Conservation (phyloP, 352 stramenopile species). For the Globisporangium echinulatum region DNA sequence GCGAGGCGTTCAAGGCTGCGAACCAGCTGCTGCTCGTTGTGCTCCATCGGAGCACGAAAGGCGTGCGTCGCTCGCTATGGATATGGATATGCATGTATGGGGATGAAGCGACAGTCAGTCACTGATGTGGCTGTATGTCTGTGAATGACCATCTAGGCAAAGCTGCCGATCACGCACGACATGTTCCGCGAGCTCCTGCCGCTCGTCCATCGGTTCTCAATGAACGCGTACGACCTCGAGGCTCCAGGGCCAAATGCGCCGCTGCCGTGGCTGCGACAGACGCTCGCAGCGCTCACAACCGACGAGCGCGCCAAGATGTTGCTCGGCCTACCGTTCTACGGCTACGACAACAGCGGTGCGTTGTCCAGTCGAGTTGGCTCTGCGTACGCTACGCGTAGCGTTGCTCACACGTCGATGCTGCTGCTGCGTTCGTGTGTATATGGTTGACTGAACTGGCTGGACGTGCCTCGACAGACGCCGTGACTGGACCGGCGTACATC, state of each 20-base stretch:
- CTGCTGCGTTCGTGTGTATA: too few relatives aligned
- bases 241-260: constrained; percentile 60
- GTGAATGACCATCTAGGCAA: constrained; percentile 20
- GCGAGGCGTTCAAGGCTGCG: constrained; percentile 33
- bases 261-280: constrained; percentile 56
- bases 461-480: constrained; percentile 21
- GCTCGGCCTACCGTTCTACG: constrained; percentile 75
- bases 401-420: background rate
- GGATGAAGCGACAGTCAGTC: too few relatives aligned
- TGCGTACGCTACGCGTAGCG: background rate
- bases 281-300: constrained; percentile 36
- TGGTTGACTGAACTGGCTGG: too few relatives aligned
- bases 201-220: constrained; percentile 68
- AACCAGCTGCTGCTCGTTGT: constrained; percentile 63
- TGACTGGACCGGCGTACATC: constrained; percentile 38
- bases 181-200: constrained; percentile 50
- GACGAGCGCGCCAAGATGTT: constrained; percentile 52
- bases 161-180: constrained; percentile 43
- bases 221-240: constrained; percentile 80
- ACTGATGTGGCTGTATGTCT: background rate
- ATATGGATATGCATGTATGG: too few relatives aligned
- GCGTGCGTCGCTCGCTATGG: constrained; percentile 17
- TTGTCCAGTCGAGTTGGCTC: background rate
- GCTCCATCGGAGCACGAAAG: constrained; percentile 44
- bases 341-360: constrained; percentile 62